phyloP scores from a whole-genome alignment of 768 basidiomycete species.

The Agaricus sinodeliciosus region DNA sequence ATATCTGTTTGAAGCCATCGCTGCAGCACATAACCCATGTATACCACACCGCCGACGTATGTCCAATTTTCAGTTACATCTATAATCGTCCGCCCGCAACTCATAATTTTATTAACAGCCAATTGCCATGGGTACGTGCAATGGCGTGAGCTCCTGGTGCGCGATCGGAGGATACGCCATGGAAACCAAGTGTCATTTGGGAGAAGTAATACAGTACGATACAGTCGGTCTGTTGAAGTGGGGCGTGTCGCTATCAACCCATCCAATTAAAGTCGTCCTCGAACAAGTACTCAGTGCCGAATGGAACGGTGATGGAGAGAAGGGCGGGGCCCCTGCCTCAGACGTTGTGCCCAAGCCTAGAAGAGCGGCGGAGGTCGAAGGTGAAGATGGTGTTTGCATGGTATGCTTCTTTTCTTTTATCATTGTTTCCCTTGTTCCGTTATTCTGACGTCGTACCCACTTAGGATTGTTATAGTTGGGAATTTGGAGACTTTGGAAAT shows the following conservation, averaged over 20 bases:
- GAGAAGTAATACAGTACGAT: conserved; percentile 78
- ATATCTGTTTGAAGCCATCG: conserved; percentile 42
- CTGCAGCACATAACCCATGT: conserved; percentile 78
- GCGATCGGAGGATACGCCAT: conserved; percentile 71
- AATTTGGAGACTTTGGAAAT: conserved; percentile 42
- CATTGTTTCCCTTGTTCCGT: background rate
- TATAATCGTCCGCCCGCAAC: background rate
- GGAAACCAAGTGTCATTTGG: conserved; percentile 86
- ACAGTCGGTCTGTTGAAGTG: conserved; percentile 78
- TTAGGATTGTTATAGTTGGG: conserved; percentile 76
- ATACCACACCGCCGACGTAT: conserved; percentile 82
- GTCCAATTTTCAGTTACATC: conserved; percentile 12
- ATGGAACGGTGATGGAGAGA: conserved; percentile 19
- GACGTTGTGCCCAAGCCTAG: conserved; percentile 10
- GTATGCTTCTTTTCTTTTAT: conserved; percentile 30
- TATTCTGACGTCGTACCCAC: background rate
- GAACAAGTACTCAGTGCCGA: conserved; percentile 28
- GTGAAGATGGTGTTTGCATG: conserved; percentile 47
- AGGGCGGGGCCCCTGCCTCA: background rate
- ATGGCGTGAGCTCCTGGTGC: conserved; percentile 51
- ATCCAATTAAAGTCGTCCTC: conserved; percentile 63
- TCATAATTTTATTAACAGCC: conserved; percentile 35
- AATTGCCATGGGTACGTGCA: conserved; percentile 82
- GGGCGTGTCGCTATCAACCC: conserved; percentile 69
- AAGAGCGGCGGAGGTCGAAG: conserved; percentile 37